Conservation (phyloP, 441 rosid genomes). For the Daphne laureola region DNA sequence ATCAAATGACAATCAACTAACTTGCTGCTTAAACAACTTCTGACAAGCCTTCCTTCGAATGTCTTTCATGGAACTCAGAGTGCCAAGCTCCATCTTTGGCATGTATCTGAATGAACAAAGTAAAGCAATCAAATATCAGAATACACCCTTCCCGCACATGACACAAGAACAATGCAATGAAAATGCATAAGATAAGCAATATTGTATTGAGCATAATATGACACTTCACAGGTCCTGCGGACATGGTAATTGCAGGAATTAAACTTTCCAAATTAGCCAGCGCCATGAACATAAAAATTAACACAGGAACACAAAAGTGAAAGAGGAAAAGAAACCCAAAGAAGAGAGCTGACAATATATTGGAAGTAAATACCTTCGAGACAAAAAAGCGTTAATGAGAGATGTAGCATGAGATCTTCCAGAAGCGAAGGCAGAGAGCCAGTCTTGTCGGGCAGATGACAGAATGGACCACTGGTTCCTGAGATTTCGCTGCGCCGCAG, state of each 20-base stretch:
- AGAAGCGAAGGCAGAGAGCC: constrained; percentile 47
- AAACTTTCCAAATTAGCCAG: neutral
- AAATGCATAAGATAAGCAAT: neutral
- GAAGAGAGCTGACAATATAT: neutral
- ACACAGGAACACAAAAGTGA: neutral
- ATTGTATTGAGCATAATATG: too few relatives aligned
- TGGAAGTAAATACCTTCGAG: constrained; percentile 34
- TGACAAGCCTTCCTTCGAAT: constrained; percentile 58
- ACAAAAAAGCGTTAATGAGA: constrained; percentile 58
- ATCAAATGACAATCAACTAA: constrained; percentile 7
- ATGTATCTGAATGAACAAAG: constrained; percentile 37
- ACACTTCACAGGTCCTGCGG: too few relatives aligned
- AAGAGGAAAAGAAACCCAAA: neutral
- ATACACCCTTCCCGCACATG: too few relatives aligned
- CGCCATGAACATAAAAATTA: too few relatives aligned
- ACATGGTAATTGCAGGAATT: neutral
- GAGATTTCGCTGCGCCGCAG: constrained; percentile 75
- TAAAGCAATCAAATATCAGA: neutral
- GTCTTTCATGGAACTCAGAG: constrained; percentile 50
- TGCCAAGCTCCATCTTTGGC: constrained; percentile 72
- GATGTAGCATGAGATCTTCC: constrained; percentile 68
- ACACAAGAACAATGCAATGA: neutral
- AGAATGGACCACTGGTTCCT: constrained; percentile 87
- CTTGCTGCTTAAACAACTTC: constrained; percentile 66
- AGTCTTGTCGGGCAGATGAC: constrained; percentile 38